phyloP scores from a whole-genome alignment of 2,329 filamentous ascomycete species.

The Calonectria naviculata region DNA sequence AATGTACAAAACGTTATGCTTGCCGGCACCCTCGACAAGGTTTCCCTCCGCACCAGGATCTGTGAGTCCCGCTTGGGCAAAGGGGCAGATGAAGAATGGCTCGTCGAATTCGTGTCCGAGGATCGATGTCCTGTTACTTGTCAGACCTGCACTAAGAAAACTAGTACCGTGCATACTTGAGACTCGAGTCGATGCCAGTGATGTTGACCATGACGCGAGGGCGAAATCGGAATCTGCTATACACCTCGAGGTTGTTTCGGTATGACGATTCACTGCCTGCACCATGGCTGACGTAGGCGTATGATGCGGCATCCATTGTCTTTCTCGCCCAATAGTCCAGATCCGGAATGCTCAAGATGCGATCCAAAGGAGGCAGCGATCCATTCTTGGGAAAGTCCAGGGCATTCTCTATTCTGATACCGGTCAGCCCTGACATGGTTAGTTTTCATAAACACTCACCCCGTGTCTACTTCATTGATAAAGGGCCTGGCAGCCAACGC shows the following conservation, averaged over 20 bases:
- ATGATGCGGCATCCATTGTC: constrained; percentile 57
- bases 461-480: background rate
- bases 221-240: constrained; percentile 58
- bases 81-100: constrained; percentile 65
- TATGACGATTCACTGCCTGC: constrained; percentile 67
- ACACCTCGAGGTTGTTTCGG: constrained; percentile 68
- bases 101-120: constrained; percentile 64
- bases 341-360: constrained; percentile 59
- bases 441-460: background rate
- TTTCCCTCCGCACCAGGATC: constrained; percentile 60
- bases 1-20: constrained; percentile 63
- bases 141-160: background rate
- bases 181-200: constrained; percentile 52
- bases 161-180: constrained; percentile 37
- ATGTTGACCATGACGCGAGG: constrained; percentile 63
- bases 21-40: constrained; percentile 60
- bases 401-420: background rate
- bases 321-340: constrained; percentile 65
- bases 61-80: constrained; percentile 56
- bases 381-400: background rate
- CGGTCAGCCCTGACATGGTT: background rate
- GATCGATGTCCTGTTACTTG: constrained; percentile 55
- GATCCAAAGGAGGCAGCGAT: background rate
- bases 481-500: background rate
- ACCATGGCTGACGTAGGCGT: constrained; percentile 67